Conservation (phyloP, 495 filamentous ascomycete species). For the Barbatosphaeria neglecta region DNA sequence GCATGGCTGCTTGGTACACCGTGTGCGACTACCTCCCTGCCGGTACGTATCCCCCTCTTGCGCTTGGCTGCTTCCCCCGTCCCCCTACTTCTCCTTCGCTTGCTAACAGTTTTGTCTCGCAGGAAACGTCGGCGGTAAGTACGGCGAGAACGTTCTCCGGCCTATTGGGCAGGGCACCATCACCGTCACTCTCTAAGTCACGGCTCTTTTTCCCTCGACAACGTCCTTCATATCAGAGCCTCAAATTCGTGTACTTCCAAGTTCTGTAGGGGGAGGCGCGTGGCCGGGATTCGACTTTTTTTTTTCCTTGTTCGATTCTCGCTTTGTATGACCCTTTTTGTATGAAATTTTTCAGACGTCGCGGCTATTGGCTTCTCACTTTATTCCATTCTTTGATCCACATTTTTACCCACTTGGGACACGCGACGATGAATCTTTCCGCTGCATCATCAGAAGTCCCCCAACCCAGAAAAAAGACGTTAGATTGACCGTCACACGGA, state of each 20-base stretch:
- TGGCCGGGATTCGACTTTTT: slow-evolving; percentile 6
- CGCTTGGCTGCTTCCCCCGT: background rate
- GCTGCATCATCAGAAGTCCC: no score
- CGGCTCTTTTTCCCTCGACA: background rate
- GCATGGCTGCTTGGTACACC: slow-evolving; percentile 42
- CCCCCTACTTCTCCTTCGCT: background rate
- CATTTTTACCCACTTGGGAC: no score
- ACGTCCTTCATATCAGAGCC: no score
- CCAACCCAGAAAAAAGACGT: no score
- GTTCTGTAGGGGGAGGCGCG: background rate
- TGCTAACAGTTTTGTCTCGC: slow-evolving; percentile 14
- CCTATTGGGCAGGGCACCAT: slow-evolving; percentile 30
- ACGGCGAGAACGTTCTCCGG: slow-evolving; percentile 48
- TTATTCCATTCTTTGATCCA: background rate
- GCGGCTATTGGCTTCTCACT: background rate
- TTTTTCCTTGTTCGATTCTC: slow-evolving; percentile 19
- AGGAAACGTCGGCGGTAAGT: slow-evolving; percentile 61
- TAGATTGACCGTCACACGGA: no score
- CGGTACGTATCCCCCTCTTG: slow-evolving; percentile 40
- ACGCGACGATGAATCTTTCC: no score
- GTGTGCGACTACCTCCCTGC: slow-evolving; percentile 82
- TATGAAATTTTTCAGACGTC: slow-evolving; percentile 2
- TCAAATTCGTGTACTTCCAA: background rate
- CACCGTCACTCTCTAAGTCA: slow-evolving; percentile 3
- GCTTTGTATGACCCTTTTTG: slow-evolving; percentile 16